Evolutionary conservation across 352 stramenopile species (phyloP).

Genomic region (Phytopythium cucurbitacearum): DNA sequence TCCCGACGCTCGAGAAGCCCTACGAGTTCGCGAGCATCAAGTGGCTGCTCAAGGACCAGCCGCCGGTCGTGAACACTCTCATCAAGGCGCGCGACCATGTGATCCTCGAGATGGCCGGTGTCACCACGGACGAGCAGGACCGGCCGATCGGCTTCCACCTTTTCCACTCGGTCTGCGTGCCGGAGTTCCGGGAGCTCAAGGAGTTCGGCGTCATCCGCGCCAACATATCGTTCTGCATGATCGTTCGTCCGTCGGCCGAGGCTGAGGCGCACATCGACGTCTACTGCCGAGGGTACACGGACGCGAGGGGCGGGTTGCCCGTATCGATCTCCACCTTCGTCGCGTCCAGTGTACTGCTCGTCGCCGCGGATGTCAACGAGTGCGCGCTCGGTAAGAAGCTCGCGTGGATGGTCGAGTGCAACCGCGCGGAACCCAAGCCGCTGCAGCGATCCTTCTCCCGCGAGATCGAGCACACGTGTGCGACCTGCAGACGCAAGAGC

Average conservation of each 20-base stretch:
- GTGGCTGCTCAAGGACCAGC: conserved; percentile 11
- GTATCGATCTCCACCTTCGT: conserved; percentile 7
- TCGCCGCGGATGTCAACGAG: conserved; percentile 8
- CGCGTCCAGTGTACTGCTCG: conserved; percentile 6
- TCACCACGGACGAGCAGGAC: neutral
- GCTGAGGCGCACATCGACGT: neutral
- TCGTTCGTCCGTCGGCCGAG: neutral
- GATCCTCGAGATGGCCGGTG: conserved; percentile 7
- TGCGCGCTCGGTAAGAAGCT: conserved; percentile 18
- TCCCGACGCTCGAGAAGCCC: conserved; percentile 3
- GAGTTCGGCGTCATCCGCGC: conserved; percentile 6
- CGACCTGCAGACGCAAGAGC: neutral
- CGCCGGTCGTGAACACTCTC: conserved; percentile 3
- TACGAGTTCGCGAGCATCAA: conserved; percentile 7
- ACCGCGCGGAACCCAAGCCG: conserved; percentile 4
- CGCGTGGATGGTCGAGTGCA: conserved; percentile 11
- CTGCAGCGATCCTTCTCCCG: conserved; percentile 3
- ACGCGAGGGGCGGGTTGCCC: conserved; percentile 6
- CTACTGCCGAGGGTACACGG: conserved; percentile 9
- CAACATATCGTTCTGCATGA: conserved; percentile 6
- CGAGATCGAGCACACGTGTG: neutral
- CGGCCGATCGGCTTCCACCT: neutral
- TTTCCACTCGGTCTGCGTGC: conserved; percentile 7
- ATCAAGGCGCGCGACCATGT: conserved; percentile 7
- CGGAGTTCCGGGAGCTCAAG: conserved; percentile 3